Base-by-base conservation (phyloP, 352 stramenopile species). In the Phytophthora sansomeana region DNA sequence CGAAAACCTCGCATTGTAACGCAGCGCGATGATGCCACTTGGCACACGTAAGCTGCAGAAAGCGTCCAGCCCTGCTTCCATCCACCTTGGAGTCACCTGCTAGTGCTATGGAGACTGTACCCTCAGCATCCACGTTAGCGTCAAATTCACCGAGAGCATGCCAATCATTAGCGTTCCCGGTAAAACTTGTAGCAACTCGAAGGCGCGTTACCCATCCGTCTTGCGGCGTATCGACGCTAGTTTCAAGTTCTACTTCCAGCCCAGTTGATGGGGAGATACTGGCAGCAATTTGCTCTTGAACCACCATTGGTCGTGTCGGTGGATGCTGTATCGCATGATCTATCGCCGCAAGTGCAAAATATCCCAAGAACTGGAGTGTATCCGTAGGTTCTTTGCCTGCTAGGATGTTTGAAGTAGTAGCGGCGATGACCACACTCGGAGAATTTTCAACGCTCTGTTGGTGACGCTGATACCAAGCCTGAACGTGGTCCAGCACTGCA, bases 301-400 rank as follows among this genome's bases (percentile, higher is more conserved):
- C 39, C n/a, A 29, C n/a, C 10, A 11, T n/a, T 8, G 10, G 14
- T 33, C 46, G 19, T 38, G 32, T 26, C 41, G 51, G 53, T 16
- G 65, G 64, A 19, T 84, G 36, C 10, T 75, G 62, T 26, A 89
- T 70, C 17, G 60, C 71, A 61, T 88, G 81, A 29, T 89, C 73
- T 24, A 92, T 75, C 1, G 85, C 80, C 41, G 78, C 77, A 6
- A 92, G 57, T 0, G 72, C 74, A 16, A 94, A 82, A 56, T 77
- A 92, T 24, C 75, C 75, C n/a, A 96, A 47, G 36, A 94, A 92
- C 43, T 91, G 80, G 13, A 96, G 74, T 6, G 87, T 96, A 44
- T 94, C 84, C 29, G 67, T 75, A 0, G 85, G 73, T 17, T 96
- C 85, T 52, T 94, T 94, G 4, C 85, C 87, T 13, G 87, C 82